Conservation (phyloP, 495 filamentous ascomycete genomes). For the Bryoglossum gracile region DNA sequence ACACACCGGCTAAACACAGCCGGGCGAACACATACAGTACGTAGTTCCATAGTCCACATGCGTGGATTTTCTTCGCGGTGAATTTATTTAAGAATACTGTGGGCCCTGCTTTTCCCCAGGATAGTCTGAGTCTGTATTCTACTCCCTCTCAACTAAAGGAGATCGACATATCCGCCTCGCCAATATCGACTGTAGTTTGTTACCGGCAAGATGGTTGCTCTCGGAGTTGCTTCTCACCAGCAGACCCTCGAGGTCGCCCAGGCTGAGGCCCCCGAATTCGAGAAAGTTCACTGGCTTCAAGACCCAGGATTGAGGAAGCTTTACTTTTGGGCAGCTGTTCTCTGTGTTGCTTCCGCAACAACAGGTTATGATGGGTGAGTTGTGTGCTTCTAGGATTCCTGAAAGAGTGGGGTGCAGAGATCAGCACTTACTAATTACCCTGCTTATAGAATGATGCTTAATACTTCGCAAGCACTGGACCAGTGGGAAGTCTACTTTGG, state of each 20-base stretch:
- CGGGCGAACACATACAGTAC: neutral
- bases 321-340: slow-evolving; percentile 32
- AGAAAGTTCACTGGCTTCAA: slow-evolving; percentile 34
- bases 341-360: slow-evolving; percentile 29
- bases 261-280: slow-evolving; percentile 47
- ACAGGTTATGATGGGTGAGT: slow-evolving; percentile 35
- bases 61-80: neutral
- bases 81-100: slow-evolving; percentile 1
- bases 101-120: neutral
- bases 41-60: too few species aligned
- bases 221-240: slow-evolving; percentile 4
- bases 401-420: too few species aligned
- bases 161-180: neutral
- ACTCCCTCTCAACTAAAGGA: neutral
- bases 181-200: neutral
- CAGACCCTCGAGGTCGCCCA: slow-evolving; percentile 28
- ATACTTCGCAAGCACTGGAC: slow-evolving; percentile 45
- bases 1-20: neutral
- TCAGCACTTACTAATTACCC: neutral
- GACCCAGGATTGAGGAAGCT: slow-evolving; percentile 30
- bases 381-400: too few species aligned
- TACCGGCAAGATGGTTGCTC: slow-evolving; percentile 10
- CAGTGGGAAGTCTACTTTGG: slow-evolving; percentile 43
- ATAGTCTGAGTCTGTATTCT: too few species aligned
- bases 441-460: slow-evolving; percentile 44